Base-by-base conservation (phyloP, 805 yeast genomes). In the Candida fluviatilis region DNA sequence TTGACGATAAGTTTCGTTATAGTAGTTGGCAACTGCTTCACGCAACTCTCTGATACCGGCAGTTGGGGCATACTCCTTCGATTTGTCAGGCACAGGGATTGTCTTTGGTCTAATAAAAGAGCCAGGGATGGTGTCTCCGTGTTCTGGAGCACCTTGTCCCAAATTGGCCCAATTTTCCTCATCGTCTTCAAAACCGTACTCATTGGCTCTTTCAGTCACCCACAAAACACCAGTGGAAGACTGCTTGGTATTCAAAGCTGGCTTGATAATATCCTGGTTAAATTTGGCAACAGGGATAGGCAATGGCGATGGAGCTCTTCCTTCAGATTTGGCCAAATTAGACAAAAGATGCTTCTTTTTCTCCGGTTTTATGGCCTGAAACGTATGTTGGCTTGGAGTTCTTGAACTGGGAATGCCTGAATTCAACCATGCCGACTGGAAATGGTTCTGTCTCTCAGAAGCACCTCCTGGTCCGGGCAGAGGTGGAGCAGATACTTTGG, bases 91-190 rank as follows among this genome's bases (percentile, higher is more conserved):
- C 12, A 77, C 60, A 0, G 73, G 70, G 19, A 77, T 58, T 5
- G 64, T 48, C 1, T 61, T 62, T 3, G 83, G 83, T 53, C 80
- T 61, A 37, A 66, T 63, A 52, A 76, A 75, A 23, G 81, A 76
- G 3, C 82, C 82, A 2, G 76, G 76, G 32, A 77, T 61, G 6
- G 71, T 66, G 34, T 73, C 78, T 16, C 82, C 82, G 38, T 76
- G 80, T 51, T 77, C 82, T 3, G 83, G 82, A 40, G 80, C 78
- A 34, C 83, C 83, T 52, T 77, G 83, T 31, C 83, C 83, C 53
- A 77, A 60, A 52, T 77, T 77, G 27, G 79, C 75, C 82, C 82
- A 77, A 10, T 63, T 61, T 31, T 58, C 58, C 32, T 59, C 59
- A 35, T 64, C 68, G 5, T 60, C 59, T 34, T 62, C 54, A 50